Conservation (phyloP, 257 asterid genomes). For the Scutellaria barbata region DNA sequence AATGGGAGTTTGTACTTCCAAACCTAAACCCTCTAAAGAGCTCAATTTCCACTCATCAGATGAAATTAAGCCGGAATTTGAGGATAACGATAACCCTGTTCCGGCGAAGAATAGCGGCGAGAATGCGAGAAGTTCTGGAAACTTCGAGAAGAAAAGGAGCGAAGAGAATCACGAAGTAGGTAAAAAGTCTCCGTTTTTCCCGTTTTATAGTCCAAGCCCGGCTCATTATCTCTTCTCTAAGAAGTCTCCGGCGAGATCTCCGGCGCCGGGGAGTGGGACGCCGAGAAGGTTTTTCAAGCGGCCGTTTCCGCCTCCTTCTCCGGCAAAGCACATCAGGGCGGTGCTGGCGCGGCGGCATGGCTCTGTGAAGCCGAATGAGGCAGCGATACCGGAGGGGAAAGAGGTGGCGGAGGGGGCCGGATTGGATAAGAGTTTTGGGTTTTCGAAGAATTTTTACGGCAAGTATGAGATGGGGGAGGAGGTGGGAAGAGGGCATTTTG, state of each 20-base stretch:
- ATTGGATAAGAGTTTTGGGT: slow-evolving; percentile 84
- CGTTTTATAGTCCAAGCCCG: slow-evolving; percentile 95
- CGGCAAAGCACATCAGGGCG: slow-evolving; percentile 93
- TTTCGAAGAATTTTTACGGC: slow-evolving; percentile 69
- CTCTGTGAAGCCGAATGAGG: slow-evolving; percentile 75
- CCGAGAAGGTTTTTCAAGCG: slow-evolving; percentile 76
- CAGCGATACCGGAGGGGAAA: slow-evolving; percentile 71
- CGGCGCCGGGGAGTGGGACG: slow-evolving; percentile 53
- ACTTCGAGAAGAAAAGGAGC: slow-evolving; percentile 28
- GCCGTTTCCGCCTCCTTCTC: slow-evolving; percentile 96
- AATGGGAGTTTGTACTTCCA: slow-evolving; percentile 87
- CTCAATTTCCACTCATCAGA: slow-evolving; percentile 37
- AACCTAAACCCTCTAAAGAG: slow-evolving; percentile 61
- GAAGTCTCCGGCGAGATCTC: slow-evolving; percentile 88
- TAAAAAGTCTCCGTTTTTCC: slow-evolving; percentile 81
- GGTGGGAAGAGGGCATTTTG: slow-evolving; percentile 97
- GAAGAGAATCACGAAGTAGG: slow-evolving; percentile 46
- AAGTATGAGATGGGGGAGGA: slow-evolving; percentile 92
- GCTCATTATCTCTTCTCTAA: slow-evolving; percentile 80
- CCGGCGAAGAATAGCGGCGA: slow-evolving; percentile 30
- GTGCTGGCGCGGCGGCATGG: slow-evolving; percentile 87
- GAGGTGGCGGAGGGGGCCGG: slow-evolving; percentile 58
- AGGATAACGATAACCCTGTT: slow-evolving; percentile 30
- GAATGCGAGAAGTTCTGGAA: slow-evolving; percentile 28
- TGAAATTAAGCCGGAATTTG: slow-evolving; percentile 27